A percentile compares a stretch with the other conserved stretches of the same genome.
These are phyloP conservation scores for Magnolia sinica DNA, from an alignment of 164 flowering plant species.

Conservation along the genomic window DNA sequence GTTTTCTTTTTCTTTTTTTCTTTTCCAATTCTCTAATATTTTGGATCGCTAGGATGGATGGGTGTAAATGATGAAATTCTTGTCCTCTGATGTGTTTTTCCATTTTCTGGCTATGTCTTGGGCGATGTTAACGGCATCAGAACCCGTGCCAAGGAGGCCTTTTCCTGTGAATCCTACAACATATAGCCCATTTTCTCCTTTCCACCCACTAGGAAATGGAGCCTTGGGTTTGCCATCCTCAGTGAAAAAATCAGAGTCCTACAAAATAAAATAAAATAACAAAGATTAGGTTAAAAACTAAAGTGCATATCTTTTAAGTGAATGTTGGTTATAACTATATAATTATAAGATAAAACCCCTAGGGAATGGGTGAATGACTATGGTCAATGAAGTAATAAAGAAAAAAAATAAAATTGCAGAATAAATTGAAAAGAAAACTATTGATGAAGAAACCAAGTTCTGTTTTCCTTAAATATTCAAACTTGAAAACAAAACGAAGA, in stretches of 20 bases:
- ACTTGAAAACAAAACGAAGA: too few species aligned
- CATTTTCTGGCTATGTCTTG: slow-evolving; percentile 42
- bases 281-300: too few species aligned
- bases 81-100: not conserved
- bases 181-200: slow-evolving; percentile 59
- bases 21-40: not conserved
- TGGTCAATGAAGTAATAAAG: too few species aligned
- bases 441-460: too few species aligned
- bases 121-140: slow-evolving; percentile 59
- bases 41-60: not conserved
- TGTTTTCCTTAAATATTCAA: too few species aligned
- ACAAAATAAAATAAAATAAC: slow-evolving; percentile 1
- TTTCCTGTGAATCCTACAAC: slow-evolving; percentile 73
- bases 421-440: too few species aligned
- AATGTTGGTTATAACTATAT: too few species aligned
- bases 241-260: slow-evolving; percentile 63
- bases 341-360: too few species aligned
- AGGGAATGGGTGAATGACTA: too few species aligned
- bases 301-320: too few species aligned
- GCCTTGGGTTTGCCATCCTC: slow-evolving; percentile 52
- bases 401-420: too few species aligned
- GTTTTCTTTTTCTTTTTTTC: not conserved
- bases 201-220: slow-evolving; percentile 68
- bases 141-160: slow-evolving; percentile 67
- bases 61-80: not conserved